Evolutionary conservation across 129 eudicot species (phyloP).

Genomic region (Escallonia herrerae): DNA sequence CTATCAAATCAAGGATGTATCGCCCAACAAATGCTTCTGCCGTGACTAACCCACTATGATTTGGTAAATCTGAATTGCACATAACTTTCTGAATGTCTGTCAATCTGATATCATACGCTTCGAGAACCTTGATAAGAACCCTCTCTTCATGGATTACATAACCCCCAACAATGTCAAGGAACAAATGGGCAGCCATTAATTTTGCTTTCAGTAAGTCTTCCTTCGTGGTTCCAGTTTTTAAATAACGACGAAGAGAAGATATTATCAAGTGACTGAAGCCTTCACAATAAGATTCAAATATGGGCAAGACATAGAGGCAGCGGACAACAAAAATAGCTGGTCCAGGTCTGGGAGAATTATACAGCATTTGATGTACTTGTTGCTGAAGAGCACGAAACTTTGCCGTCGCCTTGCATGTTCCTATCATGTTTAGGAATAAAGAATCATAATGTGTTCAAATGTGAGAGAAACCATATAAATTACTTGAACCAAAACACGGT

Average conservation of each 20-base stretch:
- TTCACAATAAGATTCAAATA: conserved; percentile 61
- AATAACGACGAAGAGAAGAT: conserved; percentile 63
- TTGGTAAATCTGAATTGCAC: conserved; percentile 23
- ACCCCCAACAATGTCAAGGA: conserved; percentile 41
- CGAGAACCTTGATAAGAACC: conserved; percentile 61
- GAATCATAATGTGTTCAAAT: neutral
- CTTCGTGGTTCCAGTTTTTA: conserved; percentile 40
- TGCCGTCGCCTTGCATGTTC: conserved; percentile 68
- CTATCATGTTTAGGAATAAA: conserved; percentile 30
- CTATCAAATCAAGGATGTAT: conserved; percentile 46
- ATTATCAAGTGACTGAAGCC: conserved; percentile 80
- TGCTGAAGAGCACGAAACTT: conserved; percentile 84
- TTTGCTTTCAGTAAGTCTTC: conserved; percentile 55
- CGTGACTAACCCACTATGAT: conserved; percentile 5
- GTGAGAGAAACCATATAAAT: neutral
- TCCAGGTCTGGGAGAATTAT: conserved; percentile 57
- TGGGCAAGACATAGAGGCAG: conserved; percentile 71
- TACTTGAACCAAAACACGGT: neutral
- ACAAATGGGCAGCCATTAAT: conserved; percentile 49
- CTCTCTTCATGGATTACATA: conserved; percentile 47
- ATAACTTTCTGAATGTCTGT: conserved; percentile 45
- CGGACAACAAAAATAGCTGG: conserved; percentile 62
- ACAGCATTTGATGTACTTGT: conserved; percentile 47
- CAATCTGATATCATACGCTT: conserved; percentile 56
- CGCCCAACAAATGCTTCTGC: conserved; percentile 47